These are phyloP conservation scores for Pelagophyceae sp. DNA, from an alignment of 352 stramenopile genomes.

Conservation along the genomic window DNA sequence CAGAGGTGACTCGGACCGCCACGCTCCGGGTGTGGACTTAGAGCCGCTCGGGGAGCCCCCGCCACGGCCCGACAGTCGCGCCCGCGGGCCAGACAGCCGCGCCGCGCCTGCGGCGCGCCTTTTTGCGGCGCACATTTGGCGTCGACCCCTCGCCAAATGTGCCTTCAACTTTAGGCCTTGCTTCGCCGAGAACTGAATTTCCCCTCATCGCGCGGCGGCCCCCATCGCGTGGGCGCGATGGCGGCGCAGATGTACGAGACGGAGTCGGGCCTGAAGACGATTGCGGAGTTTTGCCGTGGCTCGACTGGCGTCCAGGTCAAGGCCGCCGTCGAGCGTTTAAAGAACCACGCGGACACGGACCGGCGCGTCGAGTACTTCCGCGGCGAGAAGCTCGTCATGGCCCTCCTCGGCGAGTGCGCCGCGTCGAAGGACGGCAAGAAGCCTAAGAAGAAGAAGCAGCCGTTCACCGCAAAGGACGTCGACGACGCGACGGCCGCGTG, in stretches of 20 bases:
- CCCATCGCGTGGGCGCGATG: too few relatives aligned
- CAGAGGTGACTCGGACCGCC: too few relatives aligned
- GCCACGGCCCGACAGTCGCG: too few relatives aligned
- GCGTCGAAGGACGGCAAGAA: neutral
- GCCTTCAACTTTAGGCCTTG: too few relatives aligned
- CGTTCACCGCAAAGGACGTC: neutral
- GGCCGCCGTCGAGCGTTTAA: neutral
- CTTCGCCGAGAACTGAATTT: too few relatives aligned
- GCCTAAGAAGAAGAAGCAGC: neutral
- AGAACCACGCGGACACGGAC: neutral
- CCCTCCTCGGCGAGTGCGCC: neutral
- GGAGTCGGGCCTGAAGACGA: neutral
- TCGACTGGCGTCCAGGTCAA: neutral
- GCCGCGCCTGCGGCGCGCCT: too few relatives aligned
- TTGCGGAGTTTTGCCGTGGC: neutral
- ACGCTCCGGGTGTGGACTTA: too few relatives aligned
- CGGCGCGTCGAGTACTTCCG: constrained; percentile 16
- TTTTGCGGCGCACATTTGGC: too few relatives aligned
- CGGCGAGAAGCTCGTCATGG: constrained; percentile 11
- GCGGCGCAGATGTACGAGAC: neutral
- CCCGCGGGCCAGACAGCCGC: too few relatives aligned
- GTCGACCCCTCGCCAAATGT: too few relatives aligned
- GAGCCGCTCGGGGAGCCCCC: too few relatives aligned
- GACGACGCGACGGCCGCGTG: neutral
- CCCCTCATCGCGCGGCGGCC: too few relatives aligned